Evolutionary conservation across 2,329 filamentous ascomycete genomes (phyloP), one percentile per base, ranked within the genome.

Genomic region (Fusarium irregulare): DNA sequence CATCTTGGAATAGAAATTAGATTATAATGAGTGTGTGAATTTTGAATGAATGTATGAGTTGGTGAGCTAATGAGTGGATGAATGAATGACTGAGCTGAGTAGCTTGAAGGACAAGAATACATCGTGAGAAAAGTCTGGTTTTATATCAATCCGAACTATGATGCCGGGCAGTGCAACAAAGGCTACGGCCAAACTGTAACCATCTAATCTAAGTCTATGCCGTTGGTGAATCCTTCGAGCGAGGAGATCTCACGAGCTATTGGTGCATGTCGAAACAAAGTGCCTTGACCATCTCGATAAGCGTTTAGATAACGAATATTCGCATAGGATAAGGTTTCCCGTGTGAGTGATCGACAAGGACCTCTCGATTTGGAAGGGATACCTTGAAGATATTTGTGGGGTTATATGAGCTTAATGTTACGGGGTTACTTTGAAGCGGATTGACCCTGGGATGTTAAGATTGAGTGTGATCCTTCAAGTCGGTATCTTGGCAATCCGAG

Each of bases 371-470:
- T n/a, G 49, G 49, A 21, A 53, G 18, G 16, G 1, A 2, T 47
- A 20, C 25, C 21, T n/a, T 23, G 12, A 20, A n/a, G 48, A 12
- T 8, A 25, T 51, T n/a, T 40, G 49, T 42, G 49, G 49, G 49
- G 49, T 40, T 40, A 18, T 3, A 53, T 42, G 37, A 53, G 49
- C 49, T 53, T 53, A 53, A 53, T 53, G 13, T 53, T 21, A 53
- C 10, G 20, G n/a, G 18, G 32, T 51, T 27, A 13, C 48, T 9
- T 51, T 40, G 21, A 5, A 27, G 21, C 23, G 49, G 34, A 41
- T 53, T 7, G 4, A 1, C 9, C 8, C 18, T 16, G 10, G 13
- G 18, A 12, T 53, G 14, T 2, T 53, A 3, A 53, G n/a, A 53
- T 53, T 53, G 20, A 53, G 13, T 11, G 4, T 28, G 34, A 41